A percentile compares a stretch with the other conserved stretches of the same genome.
Conservation (phyloP, 306 rosid genomes). For the Cicer pinnatifidum region DNA sequence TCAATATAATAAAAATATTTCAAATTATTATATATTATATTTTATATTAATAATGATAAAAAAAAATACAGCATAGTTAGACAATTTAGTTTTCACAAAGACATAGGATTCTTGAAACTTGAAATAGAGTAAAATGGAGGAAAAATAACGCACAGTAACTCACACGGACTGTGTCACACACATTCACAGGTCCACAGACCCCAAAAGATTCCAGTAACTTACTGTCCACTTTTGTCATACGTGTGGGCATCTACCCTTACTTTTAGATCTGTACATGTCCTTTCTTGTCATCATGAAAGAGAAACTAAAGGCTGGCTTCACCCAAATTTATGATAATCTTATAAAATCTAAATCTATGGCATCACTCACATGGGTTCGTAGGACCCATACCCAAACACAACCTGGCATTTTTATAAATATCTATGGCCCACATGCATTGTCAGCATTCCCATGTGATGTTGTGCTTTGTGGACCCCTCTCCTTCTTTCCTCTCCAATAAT, state of each 20-base stretch:
- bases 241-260: slow-evolving; percentile 65
- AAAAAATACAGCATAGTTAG: too few relatives aligned
- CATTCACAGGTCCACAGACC: slow-evolving; percentile 45
- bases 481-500: slow-evolving; percentile 46
- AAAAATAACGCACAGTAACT: slow-evolving; percentile 30
- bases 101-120: slow-evolving; percentile 43
- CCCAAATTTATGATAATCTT: not conserved
- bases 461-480: slow-evolving; percentile 48
- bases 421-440: slow-evolving; percentile 56
- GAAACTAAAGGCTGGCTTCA: slow-evolving; percentile 22
- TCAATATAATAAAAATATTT: too few relatives aligned
- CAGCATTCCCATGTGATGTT: slow-evolving; percentile 75
- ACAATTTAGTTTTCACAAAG: slow-evolving; percentile 36
- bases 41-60: too few relatives aligned
- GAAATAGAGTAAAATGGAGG: slow-evolving; percentile 21
- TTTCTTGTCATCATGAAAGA: slow-evolving; percentile 49
- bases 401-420: slow-evolving; percentile 63
- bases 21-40: too few relatives aligned
- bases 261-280: slow-evolving; percentile 64
- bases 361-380: slow-evolving; percentile 73
- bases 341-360: slow-evolving; percentile 31
- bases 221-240: slow-evolving; percentile 82
- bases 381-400: slow-evolving; percentile 56
- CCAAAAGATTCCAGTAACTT: slow-evolving; percentile 64
- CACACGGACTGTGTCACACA: slow-evolving; percentile 35